Conservation (phyloP, 1,284 basidiomycete species). For the Leucoagaricus sp. region DNA sequence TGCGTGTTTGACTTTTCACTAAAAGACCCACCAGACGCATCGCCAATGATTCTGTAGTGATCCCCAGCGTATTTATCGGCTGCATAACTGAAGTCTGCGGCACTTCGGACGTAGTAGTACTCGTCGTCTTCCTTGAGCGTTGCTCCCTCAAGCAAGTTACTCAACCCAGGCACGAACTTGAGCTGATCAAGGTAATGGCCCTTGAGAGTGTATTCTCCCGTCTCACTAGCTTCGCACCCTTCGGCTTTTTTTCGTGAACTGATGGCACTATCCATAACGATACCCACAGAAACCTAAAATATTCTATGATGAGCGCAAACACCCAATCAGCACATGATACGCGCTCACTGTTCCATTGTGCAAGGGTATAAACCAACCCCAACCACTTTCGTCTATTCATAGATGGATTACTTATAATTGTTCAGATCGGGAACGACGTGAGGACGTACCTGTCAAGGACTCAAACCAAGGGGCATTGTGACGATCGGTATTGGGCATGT, state of each 20-base stretch:
- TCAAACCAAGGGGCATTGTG: slow-evolving; percentile 35
- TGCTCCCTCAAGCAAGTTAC: slow-evolving; percentile 42
- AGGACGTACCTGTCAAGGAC: slow-evolving; percentile 32
- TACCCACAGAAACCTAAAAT: slow-evolving; percentile 48
- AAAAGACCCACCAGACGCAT: slow-evolving; percentile 52
- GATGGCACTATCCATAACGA: slow-evolving; percentile 54
- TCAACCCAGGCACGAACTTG: slow-evolving; percentile 46
- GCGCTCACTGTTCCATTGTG: slow-evolving; percentile 42
- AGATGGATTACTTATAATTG: not conserved
- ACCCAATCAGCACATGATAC: not conserved
- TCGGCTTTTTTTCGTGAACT: slow-evolving; percentile 33
- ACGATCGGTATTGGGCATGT: slow-evolving; percentile 28
- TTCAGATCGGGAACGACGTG: not conserved
- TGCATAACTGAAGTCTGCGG: slow-evolving; percentile 60
- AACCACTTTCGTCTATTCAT: slow-evolving; percentile 55
- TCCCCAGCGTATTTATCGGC: slow-evolving; percentile 51
- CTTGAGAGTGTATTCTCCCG: slow-evolving; percentile 23
- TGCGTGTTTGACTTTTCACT: not conserved
- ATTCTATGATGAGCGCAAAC: not conserved
- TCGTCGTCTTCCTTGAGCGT: slow-evolving; percentile 36
- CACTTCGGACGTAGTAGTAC: slow-evolving; percentile 38
- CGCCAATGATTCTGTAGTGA: slow-evolving; percentile 54
- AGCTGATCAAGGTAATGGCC: slow-evolving; percentile 44
- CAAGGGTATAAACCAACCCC: slow-evolving; percentile 66
- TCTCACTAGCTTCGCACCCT: slow-evolving; percentile 19